Evolutionary conservation across 305 asterid species (phyloP), one percentile per base, ranked within the genome.

Genomic region (Withania somnifera): DNA sequence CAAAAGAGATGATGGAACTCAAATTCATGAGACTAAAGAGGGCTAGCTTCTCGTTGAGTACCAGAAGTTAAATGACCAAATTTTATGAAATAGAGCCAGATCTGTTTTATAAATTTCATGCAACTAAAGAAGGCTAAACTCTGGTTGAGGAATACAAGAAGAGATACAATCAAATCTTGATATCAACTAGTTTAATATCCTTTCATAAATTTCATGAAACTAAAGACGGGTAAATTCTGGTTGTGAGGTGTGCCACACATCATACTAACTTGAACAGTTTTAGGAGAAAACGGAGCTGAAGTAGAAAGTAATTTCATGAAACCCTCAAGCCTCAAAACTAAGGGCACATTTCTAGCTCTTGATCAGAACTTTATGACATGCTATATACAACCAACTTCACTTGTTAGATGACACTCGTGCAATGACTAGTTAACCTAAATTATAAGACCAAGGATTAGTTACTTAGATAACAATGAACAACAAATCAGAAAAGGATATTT

Each of bases 401-500:
- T 66, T 51, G 63, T 17, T 50, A 63, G 57, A 68, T 20, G 75
- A 40, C 30, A 79, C 36, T 38, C 28, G 15, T 17, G 13, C 47
- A 50, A 40, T 15, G 15, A 6, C 11, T 52, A 60, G 15, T 56
- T 30, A 15, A 15, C 4, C 24, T 69, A 50, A 20, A 51, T 50
- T n/a, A n/a, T n/a, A 53, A 11, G 50, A 63, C 38, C 36, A 76
- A 45, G 8, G 5, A 45, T 11, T 38, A 53, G 58, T 45, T 5
- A 17, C 66, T 54, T 36, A 15, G 22, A 8, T 42, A 58, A 54
- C 1, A 47, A 80, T 53, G 54, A 28, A 64, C 13, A 68, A 8
- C 61, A 50, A 63, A 78, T 11, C 60, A 15, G 75, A 42, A 52
- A 90, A 94, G 99, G 98, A 95, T 95, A 95, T 95, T 93, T 86